These are phyloP conservation scores for Neostapfia colusana DNA, from an alignment of 176 grass and related monocot genomes.

Conservation along the genomic window DNA sequence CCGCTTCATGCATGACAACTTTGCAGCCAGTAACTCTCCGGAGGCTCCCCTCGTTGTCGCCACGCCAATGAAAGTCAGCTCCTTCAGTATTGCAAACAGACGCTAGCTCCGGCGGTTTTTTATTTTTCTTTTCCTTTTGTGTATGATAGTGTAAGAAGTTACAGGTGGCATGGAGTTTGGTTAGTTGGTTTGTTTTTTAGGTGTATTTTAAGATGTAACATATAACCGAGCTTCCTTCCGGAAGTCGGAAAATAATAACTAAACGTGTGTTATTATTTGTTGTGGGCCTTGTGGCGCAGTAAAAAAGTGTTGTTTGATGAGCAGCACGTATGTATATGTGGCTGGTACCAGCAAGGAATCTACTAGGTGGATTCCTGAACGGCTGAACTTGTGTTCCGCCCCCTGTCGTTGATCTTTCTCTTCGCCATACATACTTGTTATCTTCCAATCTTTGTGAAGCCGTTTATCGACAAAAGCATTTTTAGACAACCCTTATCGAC, in stretches of 20 bases:
- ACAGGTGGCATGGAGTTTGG: neutral
- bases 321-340: neutral
- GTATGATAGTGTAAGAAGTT: constrained; percentile 11
- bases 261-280: neutral
- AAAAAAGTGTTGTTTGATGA: neutral
- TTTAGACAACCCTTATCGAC: too few relatives aligned
- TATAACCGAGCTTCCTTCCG: neutral
- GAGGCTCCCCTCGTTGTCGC: constrained; percentile 89
- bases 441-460: neutral
- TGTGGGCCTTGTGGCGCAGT: neutral
- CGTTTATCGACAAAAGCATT: neutral
- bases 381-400: neutral
- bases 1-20: constrained; percentile 93
- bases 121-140: neutral
- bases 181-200: neutral
- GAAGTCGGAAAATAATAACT: neutral
- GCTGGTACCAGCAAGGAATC: neutral
- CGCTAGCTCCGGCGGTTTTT: neutral
- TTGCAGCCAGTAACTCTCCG: constrained; percentile 50
- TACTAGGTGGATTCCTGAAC: neutral
- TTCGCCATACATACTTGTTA: too few relatives aligned
- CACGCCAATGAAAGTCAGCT: constrained; percentile 81
- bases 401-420: neutral
- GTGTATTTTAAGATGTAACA: neutral
- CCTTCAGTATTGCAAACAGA: constrained; percentile 57